A percentile compares a stretch with the other conserved stretches of the same genome.
Evolutionary conservation across 371 early-diverging fungal genomes (phyloP).

Genomic region (Rhizopus arrhizus): DNA sequence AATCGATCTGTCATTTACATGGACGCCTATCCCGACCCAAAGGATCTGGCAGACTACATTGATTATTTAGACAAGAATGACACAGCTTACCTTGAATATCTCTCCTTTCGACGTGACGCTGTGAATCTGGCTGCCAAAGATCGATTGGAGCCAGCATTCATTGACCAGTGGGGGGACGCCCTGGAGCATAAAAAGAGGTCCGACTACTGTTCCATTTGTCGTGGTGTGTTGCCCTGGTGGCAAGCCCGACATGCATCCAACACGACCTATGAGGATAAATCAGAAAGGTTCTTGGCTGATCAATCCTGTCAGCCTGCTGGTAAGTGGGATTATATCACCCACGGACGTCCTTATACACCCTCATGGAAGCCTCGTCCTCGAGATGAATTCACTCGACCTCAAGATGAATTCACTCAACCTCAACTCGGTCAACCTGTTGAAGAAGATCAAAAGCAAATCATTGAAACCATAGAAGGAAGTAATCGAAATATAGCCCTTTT

Average conservation of each 20-base stretch:
- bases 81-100: conserved; percentile 40
- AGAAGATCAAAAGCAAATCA: background rate
- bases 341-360: conserved; percentile 35
- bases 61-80: conserved; percentile 37
- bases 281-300: conserved; percentile 27
- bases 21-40: conserved; percentile 48
- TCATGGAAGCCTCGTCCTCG: conserved; percentile 15
- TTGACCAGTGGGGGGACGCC: conserved; percentile 36
- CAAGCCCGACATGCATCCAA: conserved; percentile 8
- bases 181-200: conserved; percentile 20
- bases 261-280: conserved; percentile 10
- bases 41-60: conserved; percentile 43
- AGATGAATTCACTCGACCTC: conserved; percentile 25
- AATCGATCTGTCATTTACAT: conserved; percentile 36
- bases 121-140: conserved; percentile 26
- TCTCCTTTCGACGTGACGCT: conserved; percentile 35
- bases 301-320: conserved; percentile 25
- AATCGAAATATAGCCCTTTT: background rate
- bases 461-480: background rate
- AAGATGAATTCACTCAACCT: conserved; percentile 25
- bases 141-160: conserved; percentile 34
- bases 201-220: conserved; percentile 44
- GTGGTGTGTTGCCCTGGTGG: conserved; percentile 42
- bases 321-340: conserved; percentile 39
- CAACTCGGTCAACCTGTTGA: background rate